Conservation (phyloP, 768 basidiomycete species). For the Coprinopsis cinerea region DNA sequence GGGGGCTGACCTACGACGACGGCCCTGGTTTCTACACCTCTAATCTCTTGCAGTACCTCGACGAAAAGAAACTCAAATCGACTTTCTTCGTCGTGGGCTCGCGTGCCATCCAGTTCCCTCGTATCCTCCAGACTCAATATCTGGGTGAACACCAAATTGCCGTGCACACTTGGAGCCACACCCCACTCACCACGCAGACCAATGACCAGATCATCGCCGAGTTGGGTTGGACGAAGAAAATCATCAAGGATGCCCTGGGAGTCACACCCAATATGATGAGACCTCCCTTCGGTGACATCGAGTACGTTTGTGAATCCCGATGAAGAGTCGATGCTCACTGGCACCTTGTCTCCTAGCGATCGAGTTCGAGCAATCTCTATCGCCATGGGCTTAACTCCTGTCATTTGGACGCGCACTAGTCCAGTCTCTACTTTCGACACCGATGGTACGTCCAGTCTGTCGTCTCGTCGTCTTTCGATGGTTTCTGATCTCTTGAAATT, state of each 20-base stretch:
- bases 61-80: constrained; percentile 56
- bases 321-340: constrained; percentile 2
- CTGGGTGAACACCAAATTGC: constrained; percentile 76
- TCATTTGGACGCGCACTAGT: constrained; percentile 79
- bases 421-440: constrained; percentile 64
- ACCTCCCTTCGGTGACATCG: constrained; percentile 79
- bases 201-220: constrained; percentile 85
- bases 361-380: constrained; percentile 79
- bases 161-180: constrained; percentile 66
- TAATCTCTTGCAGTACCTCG: constrained; percentile 64
- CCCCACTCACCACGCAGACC: constrained; percentile 61
- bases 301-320: constrained; percentile 33
- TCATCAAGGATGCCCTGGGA: constrained; percentile 77
- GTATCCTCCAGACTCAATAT: constrained; percentile 68
- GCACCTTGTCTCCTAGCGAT: constrained; percentile 40
- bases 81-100: constrained; percentile 91
- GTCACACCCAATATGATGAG: constrained; percentile 76
- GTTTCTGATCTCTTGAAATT: not conserved
- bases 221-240: constrained; percentile 81
- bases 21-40: constrained; percentile 78
- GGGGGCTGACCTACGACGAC: constrained; percentile 65
- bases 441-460: constrained; percentile 33
- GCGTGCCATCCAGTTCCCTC: constrained; percentile 64
- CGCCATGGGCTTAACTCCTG: constrained; percentile 78
- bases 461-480: not conserved